Evolutionary conservation across 2,329 filamentous ascomycete species (phyloP).

Genomic region (Calycina marina): DNA sequence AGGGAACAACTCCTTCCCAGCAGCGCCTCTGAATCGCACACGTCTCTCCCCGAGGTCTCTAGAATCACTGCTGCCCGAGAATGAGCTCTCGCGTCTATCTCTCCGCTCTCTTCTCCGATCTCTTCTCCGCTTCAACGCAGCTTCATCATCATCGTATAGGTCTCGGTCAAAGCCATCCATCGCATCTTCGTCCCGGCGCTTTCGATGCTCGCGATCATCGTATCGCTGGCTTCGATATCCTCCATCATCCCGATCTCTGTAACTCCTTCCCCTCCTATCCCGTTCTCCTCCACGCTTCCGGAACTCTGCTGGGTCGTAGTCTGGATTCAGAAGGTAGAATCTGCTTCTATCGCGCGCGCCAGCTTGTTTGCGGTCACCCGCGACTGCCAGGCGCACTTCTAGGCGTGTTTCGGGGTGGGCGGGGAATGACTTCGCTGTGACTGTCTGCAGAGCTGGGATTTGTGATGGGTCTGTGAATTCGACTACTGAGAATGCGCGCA

Average conservation of each 20-base stretch:
- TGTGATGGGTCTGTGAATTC: slow-evolving; percentile 37
- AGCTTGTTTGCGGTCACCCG: slow-evolving; percentile 63
- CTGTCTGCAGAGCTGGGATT: slow-evolving; percentile 44
- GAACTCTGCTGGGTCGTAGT: slow-evolving; percentile 69
- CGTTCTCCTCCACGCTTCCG: slow-evolving; percentile 37
- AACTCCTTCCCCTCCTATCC: slow-evolving; percentile 33
- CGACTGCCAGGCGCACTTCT: slow-evolving; percentile 58
- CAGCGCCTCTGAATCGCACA: slow-evolving; percentile 6
- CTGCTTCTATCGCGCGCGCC: slow-evolving; percentile 70
- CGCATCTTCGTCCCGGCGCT: slow-evolving; percentile 31
- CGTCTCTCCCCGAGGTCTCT: slow-evolving; percentile 6
- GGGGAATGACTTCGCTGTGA: slow-evolving; percentile 55
- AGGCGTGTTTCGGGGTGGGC: slow-evolving; percentile 55
- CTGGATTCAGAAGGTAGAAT: slow-evolving; percentile 85
- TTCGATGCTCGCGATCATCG: slow-evolving; percentile 27
- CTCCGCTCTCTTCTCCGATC: slow-evolving; percentile 20
- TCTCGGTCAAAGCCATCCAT: slow-evolving; percentile 52
- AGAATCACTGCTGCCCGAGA: slow-evolving; percentile 21
- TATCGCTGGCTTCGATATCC: slow-evolving; percentile 30
- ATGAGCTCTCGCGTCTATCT: slow-evolving; percentile 12
- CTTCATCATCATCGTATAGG: slow-evolving; percentile 65
- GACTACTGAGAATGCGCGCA: slow-evolving; percentile 34
- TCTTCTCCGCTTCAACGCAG: slow-evolving; percentile 21
- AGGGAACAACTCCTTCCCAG: slow-evolving; percentile 48
- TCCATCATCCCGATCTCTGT: slow-evolving; percentile 41